Evolutionary conservation across 441 rosid species (phyloP), one percentile per base, ranked within the genome.

Genomic region (Cnidoscolus chayamansa): DNA sequence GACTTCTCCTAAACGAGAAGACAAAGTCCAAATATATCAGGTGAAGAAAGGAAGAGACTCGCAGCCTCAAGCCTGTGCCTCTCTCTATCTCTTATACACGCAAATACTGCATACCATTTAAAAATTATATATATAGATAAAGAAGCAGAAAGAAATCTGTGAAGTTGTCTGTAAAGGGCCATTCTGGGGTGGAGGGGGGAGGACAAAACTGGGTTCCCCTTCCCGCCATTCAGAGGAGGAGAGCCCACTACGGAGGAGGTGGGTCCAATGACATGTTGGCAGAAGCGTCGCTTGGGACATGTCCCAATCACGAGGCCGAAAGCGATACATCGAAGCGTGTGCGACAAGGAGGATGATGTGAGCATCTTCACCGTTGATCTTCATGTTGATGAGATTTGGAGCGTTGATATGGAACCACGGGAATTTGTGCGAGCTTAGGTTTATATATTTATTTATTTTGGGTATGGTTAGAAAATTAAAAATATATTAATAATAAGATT

Each of bases 251-350:
- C 63, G 1, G 48, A 30, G 47, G 35, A 9, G 62, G 8, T 63
- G 89, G 86, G 74, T 73, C 87, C 73, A 64, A 0, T 0, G 83
- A 78, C 91, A 88, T 84, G 88, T 79, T 63, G 71, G 79, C 62
- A 43, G 72, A 20, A 66, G 74, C 51, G 75, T 48, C 57, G 15
- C 1, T 59, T 55, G 16, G 25, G 25, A 25, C 25, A 32, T 69
- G 86, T 87, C 85, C 76, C 84, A 65, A 64, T 86, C 93, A 80
- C 86, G 82, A 83, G 87, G 82, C 91, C 88, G 85, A 84, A 89
- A 89, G 90, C 75, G 81, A 73, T 47, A 74, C 86, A 85, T 86
- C 80, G 90, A 78, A 84, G 78, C 71, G 74, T 75, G 89, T 80
- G 95, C 64, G 17, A 48, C 43, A 17, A 48, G 49, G 61, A 35